These are phyloP conservation scores for Pulveroboletus sp. DNA, from an alignment of 768 basidiomycete species.

Conservation along the genomic window DNA sequence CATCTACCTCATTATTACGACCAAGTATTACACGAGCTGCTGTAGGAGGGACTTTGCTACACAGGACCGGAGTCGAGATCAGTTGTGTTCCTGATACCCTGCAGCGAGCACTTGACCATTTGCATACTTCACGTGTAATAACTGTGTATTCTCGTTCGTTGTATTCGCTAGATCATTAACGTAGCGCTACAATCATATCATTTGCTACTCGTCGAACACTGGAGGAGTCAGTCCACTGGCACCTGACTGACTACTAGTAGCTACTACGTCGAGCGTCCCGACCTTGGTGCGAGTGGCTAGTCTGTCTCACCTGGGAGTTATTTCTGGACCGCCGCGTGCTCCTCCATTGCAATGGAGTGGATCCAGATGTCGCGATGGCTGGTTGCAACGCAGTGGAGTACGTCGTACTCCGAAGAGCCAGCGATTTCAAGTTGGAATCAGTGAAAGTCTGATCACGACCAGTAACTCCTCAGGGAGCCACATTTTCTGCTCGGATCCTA, in stretches of 20 bases:
- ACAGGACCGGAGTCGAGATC: not conserved
- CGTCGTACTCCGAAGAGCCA: not conserved
- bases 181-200: not conserved
- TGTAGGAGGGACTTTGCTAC: slow-evolving; percentile 30
- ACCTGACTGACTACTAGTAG: not conserved
- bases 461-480: too few relatives aligned
- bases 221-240: not conserved
- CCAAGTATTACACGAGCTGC: slow-evolving; percentile 63
- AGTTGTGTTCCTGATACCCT: slow-evolving; percentile 11
- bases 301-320: not conserved
- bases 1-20: slow-evolving; percentile 84
- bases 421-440: too few relatives aligned
- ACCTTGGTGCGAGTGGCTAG: too few relatives aligned
- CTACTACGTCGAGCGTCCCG: not conserved
- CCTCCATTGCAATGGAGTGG: not conserved
- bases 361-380: not conserved
- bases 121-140: slow-evolving; percentile 2
- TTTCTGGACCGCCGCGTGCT: not conserved
- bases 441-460: too few relatives aligned
- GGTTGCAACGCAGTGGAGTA: not conserved
- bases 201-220: not conserved
- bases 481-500: too few relatives aligned
- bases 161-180: slow-evolving; percentile 14
- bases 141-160: slow-evolving; percentile 14
- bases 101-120: not conserved